These are phyloP conservation scores for Aquilaria malaccensis DNA, from an alignment of 345 rosid species.

Conservation along the genomic window DNA sequence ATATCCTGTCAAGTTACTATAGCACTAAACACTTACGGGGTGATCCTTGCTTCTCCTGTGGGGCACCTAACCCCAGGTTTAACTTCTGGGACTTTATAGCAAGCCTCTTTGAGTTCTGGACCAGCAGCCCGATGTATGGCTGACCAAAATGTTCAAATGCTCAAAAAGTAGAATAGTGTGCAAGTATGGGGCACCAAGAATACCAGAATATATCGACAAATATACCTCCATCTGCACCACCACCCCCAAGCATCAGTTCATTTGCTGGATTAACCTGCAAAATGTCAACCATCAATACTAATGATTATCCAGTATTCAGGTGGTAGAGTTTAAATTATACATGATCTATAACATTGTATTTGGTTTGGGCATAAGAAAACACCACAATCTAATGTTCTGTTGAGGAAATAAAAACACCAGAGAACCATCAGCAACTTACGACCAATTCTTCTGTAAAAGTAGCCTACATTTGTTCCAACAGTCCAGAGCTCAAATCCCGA, in stretches of 20 bases:
- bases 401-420: neutral
- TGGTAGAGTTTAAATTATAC: too few species aligned
- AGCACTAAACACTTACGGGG: conserved; percentile 33
- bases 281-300: neutral
- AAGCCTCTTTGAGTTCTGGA: conserved; percentile 59
- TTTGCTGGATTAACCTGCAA: conserved; percentile 78
- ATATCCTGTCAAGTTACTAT: neutral
- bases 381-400: neutral
- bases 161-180: neutral
- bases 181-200: neutral
- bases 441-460: too few species aligned
- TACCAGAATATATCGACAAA: neutral
- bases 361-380: too few species aligned
- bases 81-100: conserved; percentile 61
- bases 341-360: too few species aligned
- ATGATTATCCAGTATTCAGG: neutral
- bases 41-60: conserved; percentile 80
- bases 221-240: conserved; percentile 92
- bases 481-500: too few species aligned
- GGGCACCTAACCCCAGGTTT: conserved; percentile 71
- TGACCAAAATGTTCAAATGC: conserved; percentile 12
- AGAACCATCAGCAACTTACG: too few species aligned
- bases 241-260: conserved; percentile 87
- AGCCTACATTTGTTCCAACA: too few species aligned
- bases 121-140: conserved; percentile 88